phyloP scores from a whole-genome alignment of 202 grass and related monocot species.

The Dendrocalamus latiflorus region DNA sequence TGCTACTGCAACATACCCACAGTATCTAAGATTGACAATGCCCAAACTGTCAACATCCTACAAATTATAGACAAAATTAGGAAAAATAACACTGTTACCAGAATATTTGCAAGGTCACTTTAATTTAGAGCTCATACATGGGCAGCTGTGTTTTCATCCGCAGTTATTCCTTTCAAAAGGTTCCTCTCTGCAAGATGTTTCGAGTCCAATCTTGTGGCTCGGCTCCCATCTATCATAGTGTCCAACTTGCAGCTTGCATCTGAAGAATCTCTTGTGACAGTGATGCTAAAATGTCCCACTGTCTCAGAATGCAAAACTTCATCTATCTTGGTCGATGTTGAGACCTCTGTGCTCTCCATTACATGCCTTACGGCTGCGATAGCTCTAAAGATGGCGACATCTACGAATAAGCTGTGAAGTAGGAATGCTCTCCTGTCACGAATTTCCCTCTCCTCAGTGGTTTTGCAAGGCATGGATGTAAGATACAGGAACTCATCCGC shows the following conservation, averaged over 20 bases:
- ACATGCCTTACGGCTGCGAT: no score
- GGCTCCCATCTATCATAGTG: constrained; percentile 83
- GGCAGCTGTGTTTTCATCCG: constrained; percentile 96
- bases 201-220: constrained; percentile 51
- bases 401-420: no score
- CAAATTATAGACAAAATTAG: constrained; percentile 41
- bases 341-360: no score
- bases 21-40: no score
- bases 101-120: constrained; percentile 28
- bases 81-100: not conserved
- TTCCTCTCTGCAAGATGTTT: constrained; percentile 76
- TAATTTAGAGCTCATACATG: constrained; percentile 67
- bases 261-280: constrained; percentile 79
- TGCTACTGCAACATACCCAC: no score
- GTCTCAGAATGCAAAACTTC: no score
- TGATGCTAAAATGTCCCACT: constrained; percentile 92
- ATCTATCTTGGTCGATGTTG: no score
- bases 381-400: no score
- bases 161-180: constrained; percentile 97
- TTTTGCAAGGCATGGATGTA: constrained; percentile 94
- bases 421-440: constrained; percentile 92
- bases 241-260: constrained; percentile 97
- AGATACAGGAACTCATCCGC: constrained; percentile 87
- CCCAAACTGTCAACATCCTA: constrained; percentile 97
- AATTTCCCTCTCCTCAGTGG: constrained; percentile 84